Conservation (phyloP, 192 early-diverging fungal species). For the Coemansia sp. region DNA sequence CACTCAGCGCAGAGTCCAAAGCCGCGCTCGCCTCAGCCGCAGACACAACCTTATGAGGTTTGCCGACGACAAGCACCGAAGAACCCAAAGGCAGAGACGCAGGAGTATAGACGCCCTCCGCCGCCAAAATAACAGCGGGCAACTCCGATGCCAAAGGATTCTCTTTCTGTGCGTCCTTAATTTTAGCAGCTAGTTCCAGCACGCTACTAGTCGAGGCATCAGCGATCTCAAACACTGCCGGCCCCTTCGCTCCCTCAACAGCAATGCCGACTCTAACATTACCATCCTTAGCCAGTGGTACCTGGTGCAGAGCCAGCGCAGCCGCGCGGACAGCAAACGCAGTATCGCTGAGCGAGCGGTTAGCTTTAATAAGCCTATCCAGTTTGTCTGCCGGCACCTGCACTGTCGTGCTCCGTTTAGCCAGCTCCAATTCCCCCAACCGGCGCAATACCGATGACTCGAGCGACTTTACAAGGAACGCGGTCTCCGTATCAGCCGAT, state of each 20-base stretch:
- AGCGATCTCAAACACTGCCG: slow-evolving; percentile 26
- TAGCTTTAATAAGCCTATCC: slow-evolving; percentile 19
- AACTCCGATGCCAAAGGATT: not conserved
- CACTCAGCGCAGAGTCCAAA: slow-evolving; percentile 32
- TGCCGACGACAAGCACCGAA: slow-evolving; percentile 66
- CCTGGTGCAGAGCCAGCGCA: slow-evolving; percentile 42
- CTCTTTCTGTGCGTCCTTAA: slow-evolving; percentile 22
- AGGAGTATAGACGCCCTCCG: slow-evolving; percentile 53
- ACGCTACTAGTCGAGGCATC: slow-evolving; percentile 29
- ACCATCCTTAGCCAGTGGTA: slow-evolving; percentile 54
- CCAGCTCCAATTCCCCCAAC: slow-evolving; percentile 36
- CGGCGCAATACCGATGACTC: slow-evolving; percentile 47
- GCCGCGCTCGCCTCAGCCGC: slow-evolving; percentile 19
- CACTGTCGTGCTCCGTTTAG: slow-evolving; percentile 37
- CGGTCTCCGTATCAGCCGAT: slow-evolving; percentile 30
- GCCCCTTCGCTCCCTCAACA: slow-evolving; percentile 52
- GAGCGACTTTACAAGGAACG: slow-evolving; percentile 45
- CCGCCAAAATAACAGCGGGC: slow-evolving; percentile 26
- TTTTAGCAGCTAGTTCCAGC: slow-evolving; percentile 25
- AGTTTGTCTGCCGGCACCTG: slow-evolving; percentile 40
- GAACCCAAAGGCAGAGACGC: slow-evolving; percentile 56
- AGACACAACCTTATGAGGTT: slow-evolving; percentile 27
- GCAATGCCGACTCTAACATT: slow-evolving; percentile 60
- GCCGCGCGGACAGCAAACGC: slow-evolving; percentile 41
- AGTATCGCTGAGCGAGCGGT: slow-evolving; percentile 15